These are phyloP conservation scores for Rachicladosporium sp. DNA, from an alignment of 2,329 filamentous ascomycete species.

Conservation along the genomic window DNA sequence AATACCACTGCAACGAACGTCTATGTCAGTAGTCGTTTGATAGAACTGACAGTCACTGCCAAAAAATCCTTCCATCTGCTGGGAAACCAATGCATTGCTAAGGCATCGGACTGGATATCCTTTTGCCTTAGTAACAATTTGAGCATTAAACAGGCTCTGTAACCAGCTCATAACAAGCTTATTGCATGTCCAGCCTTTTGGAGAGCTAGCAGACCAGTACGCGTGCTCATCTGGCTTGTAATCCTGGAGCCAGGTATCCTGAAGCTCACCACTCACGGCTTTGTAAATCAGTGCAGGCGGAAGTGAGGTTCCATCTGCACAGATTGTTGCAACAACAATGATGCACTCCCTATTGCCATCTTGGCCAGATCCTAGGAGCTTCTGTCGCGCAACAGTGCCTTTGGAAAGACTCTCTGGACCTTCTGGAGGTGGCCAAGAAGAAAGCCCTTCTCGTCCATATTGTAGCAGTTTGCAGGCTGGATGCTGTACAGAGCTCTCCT, in stretches of 20 bases:
- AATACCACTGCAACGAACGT: too few species aligned
- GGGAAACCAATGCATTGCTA: too few species aligned
- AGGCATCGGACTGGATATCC: constrained; percentile 1
- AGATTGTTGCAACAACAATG: constrained; percentile 7
- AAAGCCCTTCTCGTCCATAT: not conserved
- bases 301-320: constrained; percentile 5
- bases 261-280: not conserved
- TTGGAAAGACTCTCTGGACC: constrained; percentile 1
- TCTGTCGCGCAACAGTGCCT: not conserved
- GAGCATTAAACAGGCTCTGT: constrained; percentile 4
- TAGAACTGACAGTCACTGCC: too few species aligned
- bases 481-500: not conserved
- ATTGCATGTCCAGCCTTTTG: constrained; percentile 9
- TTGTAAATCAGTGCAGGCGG: constrained; percentile 6
- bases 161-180: constrained; percentile 7
- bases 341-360: constrained; percentile 4
- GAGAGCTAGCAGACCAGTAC: constrained; percentile 6
- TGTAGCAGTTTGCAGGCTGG: not conserved
- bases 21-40: too few species aligned
- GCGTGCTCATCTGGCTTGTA: constrained; percentile 4
- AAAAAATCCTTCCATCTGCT: too few species aligned
- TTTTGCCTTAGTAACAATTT: constrained; percentile 5
- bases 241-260: constrained; percentile 6
- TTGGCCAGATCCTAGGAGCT: constrained; percentile 1
- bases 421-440: constrained; percentile 1